These are phyloP conservation scores for Exsudoporus floridanus DNA, from an alignment of 1,284 basidiomycete genomes.

Conservation along the genomic window DNA sequence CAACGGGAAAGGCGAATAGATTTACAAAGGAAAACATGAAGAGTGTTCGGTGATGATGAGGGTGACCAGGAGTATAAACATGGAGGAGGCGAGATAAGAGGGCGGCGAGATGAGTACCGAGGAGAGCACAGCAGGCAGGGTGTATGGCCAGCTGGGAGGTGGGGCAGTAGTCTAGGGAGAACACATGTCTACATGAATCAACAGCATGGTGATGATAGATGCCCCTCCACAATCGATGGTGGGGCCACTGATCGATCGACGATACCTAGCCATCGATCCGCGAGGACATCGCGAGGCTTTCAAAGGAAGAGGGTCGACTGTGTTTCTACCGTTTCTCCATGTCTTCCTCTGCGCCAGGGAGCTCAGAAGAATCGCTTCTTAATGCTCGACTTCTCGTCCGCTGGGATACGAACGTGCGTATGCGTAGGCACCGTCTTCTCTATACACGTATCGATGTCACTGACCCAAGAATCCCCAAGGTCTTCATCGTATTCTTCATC, in stretches of 20 bases:
- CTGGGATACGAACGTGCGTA: slow-evolving; percentile 65
- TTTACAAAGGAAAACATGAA: slow-evolving; percentile 9
- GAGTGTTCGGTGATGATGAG: not conserved
- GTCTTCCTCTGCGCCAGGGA: not conserved
- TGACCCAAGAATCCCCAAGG: slow-evolving; percentile 78
- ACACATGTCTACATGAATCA: not conserved
- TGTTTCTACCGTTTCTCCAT: not conserved
- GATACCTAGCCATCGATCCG: slow-evolving; percentile 9
- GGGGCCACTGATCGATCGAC: slow-evolving; percentile 12
- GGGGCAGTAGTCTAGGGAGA: not conserved
- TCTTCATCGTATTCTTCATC: slow-evolving; percentile 73
- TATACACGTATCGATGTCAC: slow-evolving; percentile 72
- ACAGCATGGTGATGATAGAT: not conserved
- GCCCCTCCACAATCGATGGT: not conserved
- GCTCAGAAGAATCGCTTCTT: slow-evolving; percentile 71
- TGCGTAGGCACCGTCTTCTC: slow-evolving; percentile 51
- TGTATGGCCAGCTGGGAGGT: not conserved
- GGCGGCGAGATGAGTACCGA: not conserved
- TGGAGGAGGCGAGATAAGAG: not conserved
- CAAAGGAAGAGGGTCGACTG: slow-evolving; percentile 5
- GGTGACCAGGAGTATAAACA: not conserved
- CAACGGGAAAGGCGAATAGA: slow-evolving; percentile 2
- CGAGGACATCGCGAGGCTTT: slow-evolving; percentile 18
- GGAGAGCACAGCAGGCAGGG: not conserved
- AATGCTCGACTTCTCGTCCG: slow-evolving; percentile 68